These are phyloP conservation scores for Scutellaria barbata DNA, from an alignment of 257 asterid species.

Conservation along the genomic window DNA sequence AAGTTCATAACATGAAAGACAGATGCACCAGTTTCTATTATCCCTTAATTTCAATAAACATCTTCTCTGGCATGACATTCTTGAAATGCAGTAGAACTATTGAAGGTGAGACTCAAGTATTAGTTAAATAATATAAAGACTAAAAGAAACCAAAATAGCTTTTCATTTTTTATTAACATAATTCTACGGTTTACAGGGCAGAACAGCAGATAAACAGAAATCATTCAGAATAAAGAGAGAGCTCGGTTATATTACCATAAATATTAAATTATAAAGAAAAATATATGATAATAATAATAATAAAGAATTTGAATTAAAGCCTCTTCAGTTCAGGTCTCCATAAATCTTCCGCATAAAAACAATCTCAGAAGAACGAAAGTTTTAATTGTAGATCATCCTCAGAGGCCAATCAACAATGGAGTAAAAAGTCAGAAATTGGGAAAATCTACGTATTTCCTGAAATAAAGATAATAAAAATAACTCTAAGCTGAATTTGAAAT, in stretches of 20 bases:
- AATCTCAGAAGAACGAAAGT: conserved; percentile 73
- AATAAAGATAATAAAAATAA: neutral
- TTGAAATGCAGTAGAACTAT: neutral
- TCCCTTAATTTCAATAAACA: neutral
- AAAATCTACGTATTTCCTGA: neutral
- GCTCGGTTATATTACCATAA: neutral
- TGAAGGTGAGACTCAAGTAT: neutral
- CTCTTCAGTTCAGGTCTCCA: conserved; percentile 76
- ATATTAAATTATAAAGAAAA: neutral
- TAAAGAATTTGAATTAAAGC: conserved; percentile 7
- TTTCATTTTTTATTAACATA: neutral
- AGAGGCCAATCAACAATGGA: conserved; percentile 37
- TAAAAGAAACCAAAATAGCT: neutral
- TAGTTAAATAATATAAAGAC: neutral
- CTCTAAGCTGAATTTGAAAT: neutral
- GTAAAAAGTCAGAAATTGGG: neutral
- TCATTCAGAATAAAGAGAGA: neutral
- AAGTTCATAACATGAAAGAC: neutral
- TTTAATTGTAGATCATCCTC: conserved; percentile 43
- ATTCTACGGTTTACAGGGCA: neutral
- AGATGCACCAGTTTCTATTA: neutral
- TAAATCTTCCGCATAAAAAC: conserved; percentile 50
- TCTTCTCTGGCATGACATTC: neutral
- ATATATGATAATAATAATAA: neutral
- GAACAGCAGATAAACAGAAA: neutral